These are phyloP conservation scores for Dothidotthia symphoricarpi DNA, from an alignment of 2,329 filamentous ascomycete species.

Conservation along the genomic window DNA sequence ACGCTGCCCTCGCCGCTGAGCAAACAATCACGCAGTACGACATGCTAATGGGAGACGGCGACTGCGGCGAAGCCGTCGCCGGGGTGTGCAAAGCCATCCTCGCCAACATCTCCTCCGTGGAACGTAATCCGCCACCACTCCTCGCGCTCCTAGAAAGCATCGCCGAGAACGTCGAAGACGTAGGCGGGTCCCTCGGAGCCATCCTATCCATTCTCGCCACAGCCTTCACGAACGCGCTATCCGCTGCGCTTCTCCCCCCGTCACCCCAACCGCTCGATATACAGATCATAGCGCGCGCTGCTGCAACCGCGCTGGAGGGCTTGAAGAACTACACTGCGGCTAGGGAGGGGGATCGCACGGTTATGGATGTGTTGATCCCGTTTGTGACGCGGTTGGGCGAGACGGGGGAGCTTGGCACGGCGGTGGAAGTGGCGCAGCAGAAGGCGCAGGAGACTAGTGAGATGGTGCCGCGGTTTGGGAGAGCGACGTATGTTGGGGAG, in stretches of 20 bases:
- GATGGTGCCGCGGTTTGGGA: conserved; percentile 84
- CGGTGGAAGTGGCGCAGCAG: conserved; percentile 69
- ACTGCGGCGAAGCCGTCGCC: conserved; percentile 69
- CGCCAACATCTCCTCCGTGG: conserved; percentile 51
- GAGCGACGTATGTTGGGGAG: conserved; percentile 78
- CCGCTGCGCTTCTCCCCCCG: conserved; percentile 20
- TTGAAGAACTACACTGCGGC: conserved; percentile 75
- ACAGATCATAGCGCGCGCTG: conserved; percentile 41
- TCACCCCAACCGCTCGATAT: conserved; percentile 36
- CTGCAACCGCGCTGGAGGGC: conserved; percentile 46
- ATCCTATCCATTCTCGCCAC: conserved; percentile 86
- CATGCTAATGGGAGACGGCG: conserved; percentile 84
- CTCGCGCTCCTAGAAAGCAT: conserved; percentile 61
- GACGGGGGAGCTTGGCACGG: conserved; percentile 65
- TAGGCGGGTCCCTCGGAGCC: conserved; percentile 72
- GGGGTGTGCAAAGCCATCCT: conserved; percentile 65
- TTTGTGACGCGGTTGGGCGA: conserved; percentile 70
- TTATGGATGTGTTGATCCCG: conserved; percentile 85
- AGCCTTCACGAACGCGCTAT: conserved; percentile 57
- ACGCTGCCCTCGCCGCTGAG: conserved; percentile 57
- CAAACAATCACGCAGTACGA: conserved; percentile 66
- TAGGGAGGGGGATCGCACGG: conserved; percentile 79
- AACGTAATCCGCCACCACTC: conserved; percentile 50
- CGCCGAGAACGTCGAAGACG: conserved; percentile 63
- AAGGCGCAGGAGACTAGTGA: conserved; percentile 80